These are phyloP conservation scores for Rhodotorula sp. DNA, from an alignment of 1,284 basidiomycete genomes.

Conservation along the genomic window DNA sequence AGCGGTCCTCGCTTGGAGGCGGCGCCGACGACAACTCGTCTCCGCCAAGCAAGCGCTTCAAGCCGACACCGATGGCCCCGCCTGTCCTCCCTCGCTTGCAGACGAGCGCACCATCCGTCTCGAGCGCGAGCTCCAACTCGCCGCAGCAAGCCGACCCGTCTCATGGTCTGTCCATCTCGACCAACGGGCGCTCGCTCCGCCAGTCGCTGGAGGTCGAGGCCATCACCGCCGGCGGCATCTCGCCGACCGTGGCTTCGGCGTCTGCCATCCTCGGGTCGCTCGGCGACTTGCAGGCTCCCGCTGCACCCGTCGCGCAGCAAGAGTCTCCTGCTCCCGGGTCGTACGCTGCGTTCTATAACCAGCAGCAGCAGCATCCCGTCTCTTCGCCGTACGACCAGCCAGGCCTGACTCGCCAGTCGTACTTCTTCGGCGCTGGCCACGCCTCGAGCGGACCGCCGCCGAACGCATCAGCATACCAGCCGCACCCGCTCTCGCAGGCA, in stretches of 20 bases:
- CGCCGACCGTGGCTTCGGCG: constrained; percentile 40
- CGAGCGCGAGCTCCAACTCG: neutral
- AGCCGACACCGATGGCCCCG: neutral
- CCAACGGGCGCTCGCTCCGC: constrained; percentile 7
- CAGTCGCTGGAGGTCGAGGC: constrained; percentile 16
- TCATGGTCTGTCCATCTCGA: constrained; percentile 27
- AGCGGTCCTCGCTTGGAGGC: constrained; percentile 1
- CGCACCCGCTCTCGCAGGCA: constrained; percentile 20
- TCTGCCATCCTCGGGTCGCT: constrained; percentile 41
- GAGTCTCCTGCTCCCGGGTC: neutral
- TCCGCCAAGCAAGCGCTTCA: constrained; percentile 1
- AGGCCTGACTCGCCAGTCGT: neutral
- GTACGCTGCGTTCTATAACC: constrained; percentile 18
- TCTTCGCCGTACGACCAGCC: neutral
- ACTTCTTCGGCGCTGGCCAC: neutral
- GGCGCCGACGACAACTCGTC: neutral
- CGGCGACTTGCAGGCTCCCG: neutral
- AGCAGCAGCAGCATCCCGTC: constrained; percentile 1
- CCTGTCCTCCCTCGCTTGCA: constrained; percentile 5
- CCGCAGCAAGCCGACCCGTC: neutral
- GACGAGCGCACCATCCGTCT: neutral
- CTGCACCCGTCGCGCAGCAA: neutral
- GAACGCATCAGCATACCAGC: neutral
- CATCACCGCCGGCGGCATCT: constrained; percentile 26
- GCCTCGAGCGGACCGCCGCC: neutral